Evolutionary conservation across 805 yeast genomes (phyloP), one percentile per base, ranked within the genome.

Genomic region (Sugiyamaella lignohabitans): DNA sequence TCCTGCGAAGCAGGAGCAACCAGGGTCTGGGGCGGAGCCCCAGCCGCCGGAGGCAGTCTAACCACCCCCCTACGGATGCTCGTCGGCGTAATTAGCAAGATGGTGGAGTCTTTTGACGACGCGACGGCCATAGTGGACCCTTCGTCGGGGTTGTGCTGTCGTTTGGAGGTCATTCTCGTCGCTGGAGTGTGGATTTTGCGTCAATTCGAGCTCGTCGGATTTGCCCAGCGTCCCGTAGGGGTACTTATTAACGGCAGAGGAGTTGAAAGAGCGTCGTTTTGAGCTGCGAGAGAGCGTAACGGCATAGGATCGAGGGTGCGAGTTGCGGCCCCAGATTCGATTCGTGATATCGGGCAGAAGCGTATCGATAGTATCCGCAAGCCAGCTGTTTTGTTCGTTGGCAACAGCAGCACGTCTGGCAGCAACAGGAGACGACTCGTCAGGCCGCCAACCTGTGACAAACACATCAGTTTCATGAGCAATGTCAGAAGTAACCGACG

Each of bases 341-440:
- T 16, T 23, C 20, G 24, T 40, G n/a, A 43, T 24, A 37, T 43
- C 32, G 2, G 46, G 46, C 3, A 37, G 37, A n/a, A 37, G 4
- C 2, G n/a, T 18, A 16, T 38, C 18, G 17, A 37, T 22, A 3
- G 38, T 18, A n/a, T 27, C 32, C 8, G 32, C 8, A 8, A 27
- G 8, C 32, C 32, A 27, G 32, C 32, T 27, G 14, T 27, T 27
- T 8, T 27, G 8, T 8, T 8, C 14, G 14, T 27, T 27, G 8
- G 8, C 32, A 27, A 8, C 14, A 27, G 32, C 32, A 8, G 8
- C 11, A 8, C 14, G 32, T 27, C 14, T 8, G 8, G 8, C 32
- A 8, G 32, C 32, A 8, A 14, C 8, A 8, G 32, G 32, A 27
- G 32, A 14, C 14, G 14, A 8, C 14, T 27, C 32, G 11, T 14